Conservation (phyloP, 805 yeast species). For the Metschnikowia lunata region DNA sequence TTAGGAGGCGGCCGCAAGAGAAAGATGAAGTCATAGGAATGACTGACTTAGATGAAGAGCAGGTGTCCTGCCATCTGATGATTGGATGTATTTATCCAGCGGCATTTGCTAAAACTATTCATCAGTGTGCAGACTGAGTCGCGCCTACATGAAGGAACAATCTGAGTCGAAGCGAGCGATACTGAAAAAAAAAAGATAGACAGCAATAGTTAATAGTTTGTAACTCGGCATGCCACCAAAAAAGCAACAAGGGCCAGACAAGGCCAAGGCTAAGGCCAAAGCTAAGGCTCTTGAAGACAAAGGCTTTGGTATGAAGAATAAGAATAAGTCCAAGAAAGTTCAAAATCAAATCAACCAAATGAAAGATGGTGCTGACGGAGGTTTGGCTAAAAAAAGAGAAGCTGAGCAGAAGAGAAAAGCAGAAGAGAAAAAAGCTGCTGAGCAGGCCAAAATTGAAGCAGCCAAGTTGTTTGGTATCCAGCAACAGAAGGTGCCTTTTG, state of each 20-base stretch:
- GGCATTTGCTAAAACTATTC: too few species aligned
- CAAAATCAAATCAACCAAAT: conserved; percentile 50
- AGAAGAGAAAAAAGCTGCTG: conserved; percentile 87
- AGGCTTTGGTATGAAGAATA: conserved; percentile 93
- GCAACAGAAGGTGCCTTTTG: conserved; percentile 86
- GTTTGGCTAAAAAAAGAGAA: conserved; percentile 60
- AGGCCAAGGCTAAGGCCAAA: conserved; percentile 62
- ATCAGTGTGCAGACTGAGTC: conserved; percentile 7
- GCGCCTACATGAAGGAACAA: conserved; percentile 6
- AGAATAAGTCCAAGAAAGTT: conserved; percentile 89
- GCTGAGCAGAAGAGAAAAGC: conserved; percentile 66
- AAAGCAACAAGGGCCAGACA: conserved; percentile 50
- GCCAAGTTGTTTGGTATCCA: conserved; percentile 70
- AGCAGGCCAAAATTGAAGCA: conserved; percentile 83
- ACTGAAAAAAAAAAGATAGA: conserved; percentile 8
- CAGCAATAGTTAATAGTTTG: conserved; percentile 3
- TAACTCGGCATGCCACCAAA: conserved; percentile 67
- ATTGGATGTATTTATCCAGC: too few species aligned
- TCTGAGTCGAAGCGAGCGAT: conserved; percentile 9
- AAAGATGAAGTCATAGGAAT: conserved; percentile 4
- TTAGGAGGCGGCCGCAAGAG: conserved; percentile 14
- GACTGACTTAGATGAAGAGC: neutral
- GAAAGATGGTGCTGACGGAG: conserved; percentile 42
- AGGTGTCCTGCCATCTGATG: neutral
- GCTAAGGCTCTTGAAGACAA: conserved; percentile 72